A percentile compares a stretch with the other conserved stretches of the same genome.
Evolutionary conservation across 1,284 basidiomycete genomes (phyloP).

Genomic region (Ustilago cynodontis): DNA sequence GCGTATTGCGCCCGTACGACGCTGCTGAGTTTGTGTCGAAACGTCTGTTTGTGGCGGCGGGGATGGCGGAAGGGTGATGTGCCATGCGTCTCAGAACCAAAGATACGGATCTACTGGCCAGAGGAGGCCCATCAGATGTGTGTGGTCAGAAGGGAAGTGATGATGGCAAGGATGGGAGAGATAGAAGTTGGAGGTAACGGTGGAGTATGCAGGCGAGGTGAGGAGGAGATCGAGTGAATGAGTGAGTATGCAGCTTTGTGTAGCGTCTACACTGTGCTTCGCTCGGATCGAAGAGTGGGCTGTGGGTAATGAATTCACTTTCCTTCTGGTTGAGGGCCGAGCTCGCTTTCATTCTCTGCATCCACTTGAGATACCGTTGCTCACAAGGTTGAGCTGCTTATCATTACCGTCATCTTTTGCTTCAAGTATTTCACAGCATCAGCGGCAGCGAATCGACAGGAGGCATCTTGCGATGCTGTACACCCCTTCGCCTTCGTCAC

Average conservation of each 20-base stretch:
- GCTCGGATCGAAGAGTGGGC: not conserved
- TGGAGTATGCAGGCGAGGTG: slow-evolving; percentile 9
- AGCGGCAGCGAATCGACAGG: no score
- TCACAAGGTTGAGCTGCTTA: not conserved
- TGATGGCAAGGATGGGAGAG: slow-evolving; percentile 6
- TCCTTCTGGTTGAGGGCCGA: not conserved
- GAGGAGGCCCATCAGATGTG: slow-evolving; percentile 47
- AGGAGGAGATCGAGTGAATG: slow-evolving; percentile 2
- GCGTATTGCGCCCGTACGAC: not conserved
- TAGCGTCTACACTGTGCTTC: slow-evolving; percentile 26
- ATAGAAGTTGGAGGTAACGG: slow-evolving; percentile 36
- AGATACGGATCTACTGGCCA: slow-evolving; percentile 14
- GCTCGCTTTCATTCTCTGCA: not conserved
- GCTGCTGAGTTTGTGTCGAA: not conserved
- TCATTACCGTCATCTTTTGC: not conserved
- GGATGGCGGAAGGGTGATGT: slow-evolving; percentile 14
- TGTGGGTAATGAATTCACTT: not conserved
- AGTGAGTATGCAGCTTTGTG: slow-evolving; percentile 14
- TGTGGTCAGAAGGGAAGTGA: slow-evolving; percentile 2
- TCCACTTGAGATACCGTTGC: not conserved
- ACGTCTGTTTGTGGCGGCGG: slow-evolving; percentile 1
- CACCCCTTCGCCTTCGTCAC: no score
- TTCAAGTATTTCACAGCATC: no score
- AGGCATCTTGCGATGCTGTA: no score
- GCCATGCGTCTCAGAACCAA: slow-evolving; percentile 43